These are phyloP conservation scores for Rhodotorula sp. DNA, from an alignment of 1,284 basidiomycete species.

Conservation along the genomic window DNA sequence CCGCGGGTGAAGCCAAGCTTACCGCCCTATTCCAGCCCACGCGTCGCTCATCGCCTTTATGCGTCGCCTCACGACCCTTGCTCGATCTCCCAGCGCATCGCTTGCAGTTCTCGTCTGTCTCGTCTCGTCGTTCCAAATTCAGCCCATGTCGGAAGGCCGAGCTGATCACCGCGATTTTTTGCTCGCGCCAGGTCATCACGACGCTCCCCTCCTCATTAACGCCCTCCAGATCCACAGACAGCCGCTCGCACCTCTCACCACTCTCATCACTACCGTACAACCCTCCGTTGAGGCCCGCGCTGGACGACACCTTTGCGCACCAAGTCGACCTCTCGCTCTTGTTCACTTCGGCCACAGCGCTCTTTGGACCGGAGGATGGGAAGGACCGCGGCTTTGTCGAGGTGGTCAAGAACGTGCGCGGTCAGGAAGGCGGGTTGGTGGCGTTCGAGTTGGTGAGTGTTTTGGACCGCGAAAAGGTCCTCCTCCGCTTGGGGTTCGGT, in stretches of 20 bases:
- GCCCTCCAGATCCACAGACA: background rate
- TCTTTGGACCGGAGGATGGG: slow-evolving; percentile 12
- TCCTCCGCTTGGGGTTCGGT: background rate
- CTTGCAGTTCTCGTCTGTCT: slow-evolving; percentile 6
- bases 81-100: background rate
- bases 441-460: slow-evolving; percentile 11
- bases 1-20: too few species aligned
- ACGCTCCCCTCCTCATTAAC: background rate
- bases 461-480: background rate
- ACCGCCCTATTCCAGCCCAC: background rate
- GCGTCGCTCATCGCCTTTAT: slow-evolving; percentile 21
- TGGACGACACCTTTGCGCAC: slow-evolving; percentile 7
- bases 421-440: background rate
- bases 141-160: background rate
- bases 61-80: slow-evolving; percentile 4
- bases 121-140: background rate
- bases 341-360: background rate
- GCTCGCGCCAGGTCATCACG: slow-evolving; percentile 8
- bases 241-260: background rate
- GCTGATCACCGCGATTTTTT: background rate
- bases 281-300: background rate
- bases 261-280: slow-evolving; percentile 15
- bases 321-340: slow-evolving; percentile 15
- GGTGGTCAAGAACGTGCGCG: slow-evolving; percentile 6
- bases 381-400: slow-evolving; percentile 1